Base-by-base conservation (phyloP, 169 alveolate species). In the Plasmodium billcollinsi region DNA sequence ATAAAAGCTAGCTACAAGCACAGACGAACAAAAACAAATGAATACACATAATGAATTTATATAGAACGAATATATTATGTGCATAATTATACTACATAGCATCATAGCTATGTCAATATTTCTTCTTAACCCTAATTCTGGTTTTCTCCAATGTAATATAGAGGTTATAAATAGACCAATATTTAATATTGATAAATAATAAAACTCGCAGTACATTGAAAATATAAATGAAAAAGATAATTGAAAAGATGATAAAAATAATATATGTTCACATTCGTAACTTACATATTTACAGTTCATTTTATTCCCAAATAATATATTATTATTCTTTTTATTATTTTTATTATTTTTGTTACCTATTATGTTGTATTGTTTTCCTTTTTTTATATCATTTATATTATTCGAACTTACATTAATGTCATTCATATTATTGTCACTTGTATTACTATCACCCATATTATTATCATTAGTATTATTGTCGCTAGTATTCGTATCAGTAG, bases 221-320 rank as follows among this genome's bases (percentile, higher is more conserved):
- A 76, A 76, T 15, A 76, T 14, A 20, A 76, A 14, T 29, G 89
- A 2, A 7, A 76, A 2, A 7, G 67, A 63, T 50, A 76, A 47
- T 58, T 76, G 89, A 69, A 76, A 76, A 2, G 78, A 76, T 20
- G 89, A 76, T 4, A 66, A 43, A 39, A 76, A 76, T 12, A 76
- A 33, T 6, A 76, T 76, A n/a, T 76, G 89, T 9, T 63, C 76
- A 26, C 89, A 76, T 65, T 65, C 78, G 26, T 76, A 20, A 26
- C 76, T 65, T n/a, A 76, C 89, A 11, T 76, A 76, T 29, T 76
- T 65, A 7, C 65, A 43, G 11, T 29, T n/a, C 20, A 15, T 18
- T 14, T 43, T 8, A 45, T 61, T 74, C 11, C 49, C 56, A 6
- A 12, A 39, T 39, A 39, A 39, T 39, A 39, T 39, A 39, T 39